Evolutionary conservation across 257 asterid genomes (phyloP), one percentile per base, ranked within the genome.

Genomic region (Nicotiana otophora): DNA sequence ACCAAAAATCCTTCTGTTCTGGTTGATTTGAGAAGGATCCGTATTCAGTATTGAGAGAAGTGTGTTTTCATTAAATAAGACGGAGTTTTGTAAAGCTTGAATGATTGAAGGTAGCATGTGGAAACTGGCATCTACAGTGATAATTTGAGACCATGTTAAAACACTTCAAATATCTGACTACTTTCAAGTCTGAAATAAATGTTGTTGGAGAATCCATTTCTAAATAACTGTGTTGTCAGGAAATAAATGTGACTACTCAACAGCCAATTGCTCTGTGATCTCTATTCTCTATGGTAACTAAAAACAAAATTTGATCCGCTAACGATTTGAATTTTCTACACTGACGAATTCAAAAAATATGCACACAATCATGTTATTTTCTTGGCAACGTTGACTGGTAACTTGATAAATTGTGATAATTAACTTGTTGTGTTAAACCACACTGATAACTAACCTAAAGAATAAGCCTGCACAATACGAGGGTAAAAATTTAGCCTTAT

Each of bases 151-250:
- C 5, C 58, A 39, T 66, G 81, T 84, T 20, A n/a, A 28, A 28
- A 64, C 61, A 64, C 28, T 3, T 26, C 77, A 10, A 81, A 30
- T 55, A 75, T 61, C 30, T 57, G 19, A 60, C 6, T 79, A 66
- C 74, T 61, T 78, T 3, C 33, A 60, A 48, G 46, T 78, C 28
- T 78, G 72, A 58, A 78, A 66, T 70, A 70, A 70, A 42, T 39
- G 78, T 70, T 11, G 78, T 39, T 70, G 55, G 33, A 70, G 78
- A 70, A 70, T 48, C 30, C 58, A 48, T 39, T 70, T 70, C 53
- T 19, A 28, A 11, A 64, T 28, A 28, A 64, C 36, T 64, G 42
- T 63, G 36, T 30, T 63, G 36, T 63, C 69, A 63, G 19, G 8
- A 26, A 63, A 61, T 1, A 23, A 19, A 4, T 28, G 26, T 23